phyloP scores from a whole-genome alignment of 192 early-diverging fungal species.

The Piromyces sp. region DNA sequence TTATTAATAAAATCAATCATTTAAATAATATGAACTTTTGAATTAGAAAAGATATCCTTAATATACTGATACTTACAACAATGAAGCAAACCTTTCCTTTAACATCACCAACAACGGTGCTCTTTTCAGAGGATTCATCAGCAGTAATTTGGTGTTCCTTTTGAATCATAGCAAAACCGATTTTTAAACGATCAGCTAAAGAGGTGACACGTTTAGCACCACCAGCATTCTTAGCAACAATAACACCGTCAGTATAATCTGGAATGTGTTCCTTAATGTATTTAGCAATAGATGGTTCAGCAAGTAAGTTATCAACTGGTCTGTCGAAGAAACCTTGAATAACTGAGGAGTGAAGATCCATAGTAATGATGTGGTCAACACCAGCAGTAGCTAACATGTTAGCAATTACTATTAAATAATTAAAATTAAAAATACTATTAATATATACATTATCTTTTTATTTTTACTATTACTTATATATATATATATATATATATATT shows the following conservation, averaged over 20 bases:
- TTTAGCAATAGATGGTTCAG: conserved; percentile 73
- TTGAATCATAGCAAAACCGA: conserved; percentile 94
- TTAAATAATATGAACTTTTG: too few relatives aligned
- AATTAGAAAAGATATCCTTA: too few relatives aligned
- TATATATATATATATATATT: too few relatives aligned
- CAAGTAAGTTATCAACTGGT: conserved; percentile 78
- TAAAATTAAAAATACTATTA: too few relatives aligned
- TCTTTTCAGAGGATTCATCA: conserved; percentile 20
- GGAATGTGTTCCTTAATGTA: conserved; percentile 68
- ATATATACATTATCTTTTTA: too few relatives aligned
- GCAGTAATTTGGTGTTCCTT: conserved; percentile 24
- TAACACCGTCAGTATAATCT: conserved; percentile 41
- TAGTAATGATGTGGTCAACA: conserved; percentile 94
- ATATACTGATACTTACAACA: conserved; percentile 9
- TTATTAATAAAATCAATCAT: too few relatives aligned
- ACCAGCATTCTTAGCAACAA: conserved; percentile 89
- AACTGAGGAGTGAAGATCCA: conserved; percentile 88
- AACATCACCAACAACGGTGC: conserved; percentile 34
- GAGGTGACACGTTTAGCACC: conserved; percentile 88
- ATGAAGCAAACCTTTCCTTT: conserved; percentile 27
- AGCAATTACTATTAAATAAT: conserved; percentile 79
- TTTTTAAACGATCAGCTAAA: conserved; percentile 78
- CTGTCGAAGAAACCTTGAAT: conserved; percentile 93
- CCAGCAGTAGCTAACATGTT: conserved; percentile 87
- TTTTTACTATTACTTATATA: too few relatives aligned